Percentiles rank a stretch among this genome's conserved stretches.
These are phyloP conservation scores for Aspergillus asperescens DNA, from an alignment of 495 filamentous ascomycete species.

Conservation along the genomic window DNA sequence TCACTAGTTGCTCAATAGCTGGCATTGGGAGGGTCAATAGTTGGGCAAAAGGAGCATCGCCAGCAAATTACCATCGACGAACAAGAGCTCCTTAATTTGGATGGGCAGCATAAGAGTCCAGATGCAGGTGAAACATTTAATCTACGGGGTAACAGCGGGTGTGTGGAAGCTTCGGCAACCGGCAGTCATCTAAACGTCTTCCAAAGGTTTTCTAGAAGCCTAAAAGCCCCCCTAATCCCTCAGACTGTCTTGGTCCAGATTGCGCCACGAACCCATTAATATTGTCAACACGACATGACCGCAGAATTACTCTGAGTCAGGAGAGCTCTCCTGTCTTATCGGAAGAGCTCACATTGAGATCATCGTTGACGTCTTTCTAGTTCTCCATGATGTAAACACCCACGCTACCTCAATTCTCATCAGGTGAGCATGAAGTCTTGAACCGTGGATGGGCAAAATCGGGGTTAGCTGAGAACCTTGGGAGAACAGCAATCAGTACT, in stretches of 20 bases:
- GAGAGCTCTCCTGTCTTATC: background rate
- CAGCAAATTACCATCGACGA: background rate
- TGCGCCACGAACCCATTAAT: slow-evolving; percentile 9
- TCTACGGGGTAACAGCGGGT: background rate
- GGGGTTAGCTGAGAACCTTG: no score
- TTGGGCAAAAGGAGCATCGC: background rate
- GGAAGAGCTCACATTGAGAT: background rate
- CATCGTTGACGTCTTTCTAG: slow-evolving; percentile 3
- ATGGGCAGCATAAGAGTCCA: background rate
- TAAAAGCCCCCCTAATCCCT: background rate
- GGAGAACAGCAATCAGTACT: no score
- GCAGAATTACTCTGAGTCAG: background rate
- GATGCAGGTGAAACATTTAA: background rate
- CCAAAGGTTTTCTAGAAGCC: slow-evolving; percentile 32
- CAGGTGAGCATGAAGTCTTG: background rate
- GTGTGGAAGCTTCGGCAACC: slow-evolving; percentile 24
- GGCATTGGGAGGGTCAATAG: background rate
- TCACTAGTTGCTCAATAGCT: slow-evolving; percentile 3
- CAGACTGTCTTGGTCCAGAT: background rate
- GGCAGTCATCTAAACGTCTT: slow-evolving; percentile 18
- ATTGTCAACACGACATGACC: no score
- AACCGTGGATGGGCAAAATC: background rate
- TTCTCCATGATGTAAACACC: background rate
- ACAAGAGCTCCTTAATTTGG: background rate
- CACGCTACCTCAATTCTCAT: background rate